Base-by-base conservation (phyloP, 2,329 filamentous ascomycete genomes). In the Fusarium begoniae region DNA sequence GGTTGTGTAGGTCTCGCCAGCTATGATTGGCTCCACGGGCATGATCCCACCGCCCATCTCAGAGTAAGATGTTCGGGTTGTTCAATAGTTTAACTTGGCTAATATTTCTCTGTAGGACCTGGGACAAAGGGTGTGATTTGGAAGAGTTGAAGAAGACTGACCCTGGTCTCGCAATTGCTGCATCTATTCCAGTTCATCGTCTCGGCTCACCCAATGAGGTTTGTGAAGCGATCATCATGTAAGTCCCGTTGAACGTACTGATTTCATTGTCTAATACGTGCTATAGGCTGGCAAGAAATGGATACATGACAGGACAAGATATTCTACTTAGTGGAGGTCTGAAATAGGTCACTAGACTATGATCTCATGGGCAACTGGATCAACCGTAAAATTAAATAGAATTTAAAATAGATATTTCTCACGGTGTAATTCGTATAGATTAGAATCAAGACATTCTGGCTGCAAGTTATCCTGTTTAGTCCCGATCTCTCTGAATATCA, bases 11-110 rank as follows among this genome's bases (percentile, higher is more conserved):
- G 78, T 82, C 6, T 67, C 79, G 6, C 81, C 81, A 4, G 81
- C 81, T n/a, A 81, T 82, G 80, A 82, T 82, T 45, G 81, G 80
- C 1, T 74, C 77, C 6, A 82, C 81, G 14, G 81, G 79, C 43
- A 82, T 82, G 81, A 82, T 82, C 41, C 79, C 81, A 4, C 75
- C 77, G 1, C 80, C 81, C 2, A 79, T 78, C 32, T 75, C 77
- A 43, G 75, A 66, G 81, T 82, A 69, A 54, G 66, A 40, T 30
- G 0, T 35, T 35, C 32, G 32, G 15, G 3, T 4, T 35, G 1
- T 35, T 35, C 32, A 17, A 2, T 35, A 35, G 9, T 35, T 35
- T 37, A 5, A 8, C 9, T 28, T 35, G 12, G 47, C 64, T 69
- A 60, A 55, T 11, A 11, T 8, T 4, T n/a, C 6, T 18, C 10